Conservation (phyloP, 2,329 filamentous ascomycete species). For the Claviceps purpurea region DNA sequence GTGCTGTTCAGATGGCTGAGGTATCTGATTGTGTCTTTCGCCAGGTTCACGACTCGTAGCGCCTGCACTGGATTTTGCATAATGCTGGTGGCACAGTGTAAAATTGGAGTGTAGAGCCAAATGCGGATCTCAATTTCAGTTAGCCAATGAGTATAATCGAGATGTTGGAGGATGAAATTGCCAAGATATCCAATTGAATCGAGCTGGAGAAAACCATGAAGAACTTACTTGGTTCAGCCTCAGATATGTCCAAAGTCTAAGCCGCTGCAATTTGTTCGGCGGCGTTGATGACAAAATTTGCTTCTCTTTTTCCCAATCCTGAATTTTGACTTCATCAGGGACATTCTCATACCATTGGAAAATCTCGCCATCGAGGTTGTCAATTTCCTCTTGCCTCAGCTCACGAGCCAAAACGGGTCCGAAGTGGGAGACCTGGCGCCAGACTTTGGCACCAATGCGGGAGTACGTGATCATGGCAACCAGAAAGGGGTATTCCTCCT, state of each 20-base stretch:
- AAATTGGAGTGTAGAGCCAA: conserved; percentile 72
- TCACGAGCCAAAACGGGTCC: conserved; percentile 48
- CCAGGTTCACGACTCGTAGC: conserved; percentile 58
- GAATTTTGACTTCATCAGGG: conserved; percentile 45
- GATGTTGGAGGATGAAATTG: too few relatives aligned
- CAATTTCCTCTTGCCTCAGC: conserved; percentile 60
- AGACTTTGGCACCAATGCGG: conserved; percentile 72
- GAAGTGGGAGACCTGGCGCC: conserved; percentile 63
- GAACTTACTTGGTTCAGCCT: conserved; percentile 58
- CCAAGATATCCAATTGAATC: neutral
- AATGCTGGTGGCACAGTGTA: conserved; percentile 76
- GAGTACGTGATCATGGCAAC: conserved; percentile 78
- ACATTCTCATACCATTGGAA: conserved; percentile 75
- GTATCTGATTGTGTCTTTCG: conserved; percentile 63
- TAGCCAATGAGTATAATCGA: neutral
- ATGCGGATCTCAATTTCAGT: conserved; percentile 49
- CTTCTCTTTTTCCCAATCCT: conserved; percentile 42
- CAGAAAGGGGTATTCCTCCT: conserved; percentile 54
- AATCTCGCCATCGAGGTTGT: conserved; percentile 69
- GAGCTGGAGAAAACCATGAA: neutral
- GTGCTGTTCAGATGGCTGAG: conserved; percentile 59
- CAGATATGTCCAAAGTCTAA: conserved; percentile 74
- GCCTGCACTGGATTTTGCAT: conserved; percentile 61
- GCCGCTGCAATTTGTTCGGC: conserved; percentile 54
- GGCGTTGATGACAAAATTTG: conserved; percentile 36